A percentile compares a stretch with the other conserved stretches of the same genome.
Conservation (phyloP, 2,329 filamentous ascomycete genomes). For the Periconia macrospinosa region DNA sequence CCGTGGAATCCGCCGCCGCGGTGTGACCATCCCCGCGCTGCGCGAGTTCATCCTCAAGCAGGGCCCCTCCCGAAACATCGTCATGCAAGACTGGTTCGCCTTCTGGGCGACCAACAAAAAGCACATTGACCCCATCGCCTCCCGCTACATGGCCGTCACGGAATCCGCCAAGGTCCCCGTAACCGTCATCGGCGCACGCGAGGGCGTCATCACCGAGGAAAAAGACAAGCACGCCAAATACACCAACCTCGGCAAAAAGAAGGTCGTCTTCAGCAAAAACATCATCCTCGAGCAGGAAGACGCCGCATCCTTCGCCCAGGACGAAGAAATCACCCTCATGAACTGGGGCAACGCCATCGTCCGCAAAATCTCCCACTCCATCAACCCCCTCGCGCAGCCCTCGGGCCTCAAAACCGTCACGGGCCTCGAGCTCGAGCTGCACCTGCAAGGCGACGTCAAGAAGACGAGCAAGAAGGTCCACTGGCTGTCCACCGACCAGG, state of each 20-base stretch:
- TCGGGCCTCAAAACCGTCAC: conserved; percentile 59
- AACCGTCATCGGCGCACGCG: conserved; percentile 64
- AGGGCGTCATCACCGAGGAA: conserved; percentile 63
- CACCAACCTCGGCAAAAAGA: conserved; percentile 79
- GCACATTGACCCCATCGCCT: conserved; percentile 53
- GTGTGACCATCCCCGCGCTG: conserved; percentile 77
- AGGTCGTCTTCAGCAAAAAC: conserved; percentile 74
- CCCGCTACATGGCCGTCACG: conserved; percentile 60
- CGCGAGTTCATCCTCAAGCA: conserved; percentile 84
- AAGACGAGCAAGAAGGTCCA: conserved; percentile 96
- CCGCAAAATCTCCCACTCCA: conserved; percentile 61
- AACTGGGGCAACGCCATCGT: conserved; percentile 92
- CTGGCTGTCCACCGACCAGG: conserved; percentile 80
- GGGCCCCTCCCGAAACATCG: conserved; percentile 80
- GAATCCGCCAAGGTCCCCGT: conserved; percentile 73
- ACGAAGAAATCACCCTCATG: conserved; percentile 95
- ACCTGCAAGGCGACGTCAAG: conserved; percentile 91
- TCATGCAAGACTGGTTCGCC: conserved; percentile 79
- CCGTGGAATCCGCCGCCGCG: conserved; percentile 74
- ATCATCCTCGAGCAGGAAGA: conserved; percentile 87
- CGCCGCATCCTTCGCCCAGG: conserved; percentile 75
- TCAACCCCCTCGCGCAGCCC: conserved; percentile 53
- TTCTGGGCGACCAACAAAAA: conserved; percentile 59
- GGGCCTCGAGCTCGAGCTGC: conserved; percentile 77
- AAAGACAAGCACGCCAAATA: conserved; percentile 92